Conservation (phyloP, 345 rosid species). For the Conringia planisiliqua region DNA sequence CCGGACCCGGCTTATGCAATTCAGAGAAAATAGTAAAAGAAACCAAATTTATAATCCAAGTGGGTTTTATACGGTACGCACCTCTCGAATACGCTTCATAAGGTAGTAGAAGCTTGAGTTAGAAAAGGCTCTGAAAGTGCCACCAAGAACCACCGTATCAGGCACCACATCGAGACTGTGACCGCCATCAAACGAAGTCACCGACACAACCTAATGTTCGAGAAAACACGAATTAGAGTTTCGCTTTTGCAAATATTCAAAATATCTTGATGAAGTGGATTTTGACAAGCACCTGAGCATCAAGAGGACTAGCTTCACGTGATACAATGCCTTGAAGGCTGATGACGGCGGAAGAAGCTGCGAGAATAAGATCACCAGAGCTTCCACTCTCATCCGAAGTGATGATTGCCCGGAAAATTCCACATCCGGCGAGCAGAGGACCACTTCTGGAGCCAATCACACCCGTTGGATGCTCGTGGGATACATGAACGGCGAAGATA, state of each 20-base stretch:
- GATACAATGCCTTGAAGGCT: constrained; percentile 87
- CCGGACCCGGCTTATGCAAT: neutral
- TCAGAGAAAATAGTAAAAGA: neutral
- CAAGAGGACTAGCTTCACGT: constrained; percentile 83
- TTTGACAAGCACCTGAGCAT: constrained; percentile 53
- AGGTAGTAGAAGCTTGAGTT: constrained; percentile 68
- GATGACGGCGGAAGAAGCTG: constrained; percentile 72
- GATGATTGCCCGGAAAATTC: constrained; percentile 69
- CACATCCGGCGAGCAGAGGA: constrained; percentile 87
- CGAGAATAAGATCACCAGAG: constrained; percentile 51
- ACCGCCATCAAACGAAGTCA: constrained; percentile 69
- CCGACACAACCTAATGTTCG: constrained; percentile 65
- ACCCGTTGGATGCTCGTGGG: constrained; percentile 74
- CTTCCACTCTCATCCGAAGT: constrained; percentile 28
- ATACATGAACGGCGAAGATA: constrained; percentile 79
- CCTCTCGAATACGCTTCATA: constrained; percentile 67
- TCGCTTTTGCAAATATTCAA: neutral
- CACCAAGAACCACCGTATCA: constrained; percentile 57
- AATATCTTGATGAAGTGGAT: neutral
- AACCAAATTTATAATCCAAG: neutral
- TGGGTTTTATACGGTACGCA: constrained; percentile 1
- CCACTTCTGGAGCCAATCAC: constrained; percentile 83
- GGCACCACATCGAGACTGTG: constrained; percentile 44
- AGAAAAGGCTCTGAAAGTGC: constrained; percentile 82
- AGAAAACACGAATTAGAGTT: neutral